A percentile compares a stretch with the other conserved stretches of the same genome.
These are phyloP conservation scores for Quercus wislizeni DNA, from an alignment of 306 rosid species.

Conservation along the genomic window DNA sequence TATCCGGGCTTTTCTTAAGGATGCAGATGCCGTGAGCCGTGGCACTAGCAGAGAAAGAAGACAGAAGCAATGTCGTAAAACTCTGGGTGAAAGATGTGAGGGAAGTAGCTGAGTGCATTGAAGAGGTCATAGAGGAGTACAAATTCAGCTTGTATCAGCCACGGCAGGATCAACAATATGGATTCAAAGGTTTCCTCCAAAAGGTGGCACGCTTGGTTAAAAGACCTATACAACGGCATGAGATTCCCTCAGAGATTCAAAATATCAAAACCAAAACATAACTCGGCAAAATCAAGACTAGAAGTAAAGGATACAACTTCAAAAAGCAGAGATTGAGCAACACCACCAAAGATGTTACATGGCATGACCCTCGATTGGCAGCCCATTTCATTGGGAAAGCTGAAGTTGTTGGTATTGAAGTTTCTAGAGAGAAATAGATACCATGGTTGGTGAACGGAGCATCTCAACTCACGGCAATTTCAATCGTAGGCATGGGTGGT, in stretches of 20 bases:
- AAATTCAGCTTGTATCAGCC: background rate
- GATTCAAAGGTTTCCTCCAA: too few species aligned
- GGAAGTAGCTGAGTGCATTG: background rate
- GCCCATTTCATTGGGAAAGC: background rate
- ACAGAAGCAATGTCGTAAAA: background rate
- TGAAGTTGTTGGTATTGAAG: background rate
- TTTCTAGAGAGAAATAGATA: background rate
- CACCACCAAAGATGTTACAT: background rate
- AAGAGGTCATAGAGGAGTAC: constrained; percentile 5
- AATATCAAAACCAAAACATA: too few species aligned
- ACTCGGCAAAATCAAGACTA: too few species aligned
- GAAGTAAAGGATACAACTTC: background rate
- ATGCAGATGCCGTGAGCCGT: background rate
- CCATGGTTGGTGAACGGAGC: background rate
- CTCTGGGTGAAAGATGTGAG: background rate
- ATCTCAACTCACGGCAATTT: background rate
- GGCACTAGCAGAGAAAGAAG: background rate
- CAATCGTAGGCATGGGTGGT: background rate
- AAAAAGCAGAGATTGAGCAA: background rate
- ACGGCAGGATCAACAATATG: too few species aligned
- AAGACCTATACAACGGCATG: too few species aligned
- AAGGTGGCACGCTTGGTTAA: too few species aligned
- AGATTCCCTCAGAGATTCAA: too few species aligned
- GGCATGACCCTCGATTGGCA: too few species aligned
- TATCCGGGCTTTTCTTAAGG: too few species aligned